Conservation (phyloP, 2,329 filamentous ascomycete species). For the Phialophora chinensis region DNA sequence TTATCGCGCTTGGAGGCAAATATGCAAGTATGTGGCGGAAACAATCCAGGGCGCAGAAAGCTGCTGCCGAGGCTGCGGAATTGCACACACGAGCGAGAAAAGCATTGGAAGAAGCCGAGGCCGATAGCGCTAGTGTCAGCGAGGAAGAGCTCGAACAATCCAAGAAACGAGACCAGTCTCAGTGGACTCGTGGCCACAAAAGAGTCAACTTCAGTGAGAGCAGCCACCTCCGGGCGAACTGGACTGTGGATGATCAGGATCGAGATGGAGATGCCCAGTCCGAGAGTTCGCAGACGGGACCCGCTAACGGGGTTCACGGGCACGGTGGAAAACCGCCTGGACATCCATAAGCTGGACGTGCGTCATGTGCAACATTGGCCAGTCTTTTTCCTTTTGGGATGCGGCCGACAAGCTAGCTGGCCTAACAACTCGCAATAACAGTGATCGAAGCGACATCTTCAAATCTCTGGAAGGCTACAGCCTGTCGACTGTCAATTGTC, state of each 20-base stretch:
- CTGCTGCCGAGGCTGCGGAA: conserved; percentile 64
- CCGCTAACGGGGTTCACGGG: conserved; percentile 19
- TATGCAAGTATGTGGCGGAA: conserved; percentile 90
- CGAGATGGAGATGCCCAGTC: conserved; percentile 28
- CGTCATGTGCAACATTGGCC: neutral
- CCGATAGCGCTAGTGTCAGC: conserved; percentile 57
- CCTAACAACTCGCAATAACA: neutral
- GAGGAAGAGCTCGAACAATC: conserved; percentile 50
- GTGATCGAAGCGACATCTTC: neutral
- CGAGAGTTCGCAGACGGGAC: conserved; percentile 24
- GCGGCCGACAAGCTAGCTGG: neutral
- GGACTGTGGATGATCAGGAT: conserved; percentile 30
- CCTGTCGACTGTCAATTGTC: neutral
- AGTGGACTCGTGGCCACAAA: conserved; percentile 33
- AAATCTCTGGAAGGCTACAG: neutral
- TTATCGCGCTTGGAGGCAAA: conserved; percentile 71
- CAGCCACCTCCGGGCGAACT: conserved; percentile 33
- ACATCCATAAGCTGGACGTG: conserved; percentile 31
- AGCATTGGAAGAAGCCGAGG: conserved; percentile 47
- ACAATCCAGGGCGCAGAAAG: conserved; percentile 78
- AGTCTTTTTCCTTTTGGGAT: neutral
- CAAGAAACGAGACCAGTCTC: conserved; percentile 27
- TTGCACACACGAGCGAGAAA: conserved; percentile 53
- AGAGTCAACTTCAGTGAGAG: conserved; percentile 39
- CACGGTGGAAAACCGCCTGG: conserved; percentile 33